Evolutionary conservation across 768 basidiomycete species (phyloP), one percentile per base, ranked within the genome.

Genomic region (Xerocomellus amylosporus): DNA sequence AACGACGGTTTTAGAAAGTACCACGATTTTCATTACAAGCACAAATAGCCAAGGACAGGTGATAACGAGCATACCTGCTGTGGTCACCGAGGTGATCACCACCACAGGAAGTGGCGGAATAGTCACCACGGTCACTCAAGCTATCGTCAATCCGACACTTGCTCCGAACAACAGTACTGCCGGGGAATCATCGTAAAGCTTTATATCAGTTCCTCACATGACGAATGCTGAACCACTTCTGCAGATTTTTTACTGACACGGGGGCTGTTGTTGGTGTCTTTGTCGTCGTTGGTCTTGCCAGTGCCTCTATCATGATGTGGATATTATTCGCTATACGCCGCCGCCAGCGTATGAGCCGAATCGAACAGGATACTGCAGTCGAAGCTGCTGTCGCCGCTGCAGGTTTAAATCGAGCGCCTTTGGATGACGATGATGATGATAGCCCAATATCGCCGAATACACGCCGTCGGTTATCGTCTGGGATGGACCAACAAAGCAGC

Each of bases 211-310:
- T 43, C 42, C 33, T 46, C 34, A 5, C 15, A 17, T 43, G 15
- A 24, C 14, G 19, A 38, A 33, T 46, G 33, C 58, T 63, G 46
- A 61, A 47, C 17, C 39, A 58, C n/a, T 30, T 31, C 6, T 41
- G 17, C 54, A 91, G 89, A 52, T 98, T 97, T 75, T 95, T 96
- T 72, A 70, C 70, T 46, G 90, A 96, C 66, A 89, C 87, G 22
- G 93, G 93, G 19, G 95, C 93, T 12, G 93, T 98, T 4, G 88
- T 88, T 1, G 96, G 90, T 42, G 90, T 93, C 8, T 98, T 97
- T 63, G 83, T 92, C 37, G 84, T 93, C 15, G 90, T 95, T 17
- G 95, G 93, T 28, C 77, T 98, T 19, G 86, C 90, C 4, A 84
- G 74, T 28, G 85, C 81, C 20, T 83, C 79, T 45, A 90, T 83